Base-by-base conservation (phyloP, 129 eudicot species). In the Tagetes patula region DNA sequence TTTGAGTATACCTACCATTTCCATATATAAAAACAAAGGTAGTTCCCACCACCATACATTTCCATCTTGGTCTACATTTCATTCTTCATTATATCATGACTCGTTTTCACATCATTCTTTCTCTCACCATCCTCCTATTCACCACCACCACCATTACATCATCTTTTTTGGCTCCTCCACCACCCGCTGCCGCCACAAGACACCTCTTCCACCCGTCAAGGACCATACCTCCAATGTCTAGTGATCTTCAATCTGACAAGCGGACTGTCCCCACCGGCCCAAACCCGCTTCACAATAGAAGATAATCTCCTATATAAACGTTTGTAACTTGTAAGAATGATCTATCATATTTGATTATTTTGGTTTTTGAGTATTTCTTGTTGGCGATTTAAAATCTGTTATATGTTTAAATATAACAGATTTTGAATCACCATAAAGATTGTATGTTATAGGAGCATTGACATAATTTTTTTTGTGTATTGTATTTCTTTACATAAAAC, bases 211-310 rank as follows among this genome's bases (percentile, higher is more conserved):
- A 20, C 14, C 74, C 68, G 45, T 72, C 78, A 47, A 79, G 53
- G 45, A 65, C 63, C 54, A 65, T 65, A 71, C 82, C 78, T 38
- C 82, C 78, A 6, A 0, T 79, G 78, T 39, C 78, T 47, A 55
- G 45, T 31, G 61, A 65, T 38, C 46, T 79, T 72, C 50, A 27
- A 8, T 65, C 50, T 2, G 82, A 79, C 45, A 79, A 72, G 52
- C 60, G 82, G 27, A 65, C 12, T 11, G 82, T 79, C 78, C 82
- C 82, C 5, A 79, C 82, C 1, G 82, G 82, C 46, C 82, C 82
- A 67, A 79, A 79, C 30, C 82, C 82, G 9, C 82, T 79, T 65
- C 82, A 79, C 33, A 79, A 79, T 72, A 79, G 45, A 66, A 43
- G 74, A 79, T 79, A 79, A 71, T 62, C 49, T 46, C 1, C 59